Evolutionary conservation across 1,139 yeast species (phyloP), one percentile per base, ranked within the genome.

Genomic region (Saccharomyces hybrid): DNA sequence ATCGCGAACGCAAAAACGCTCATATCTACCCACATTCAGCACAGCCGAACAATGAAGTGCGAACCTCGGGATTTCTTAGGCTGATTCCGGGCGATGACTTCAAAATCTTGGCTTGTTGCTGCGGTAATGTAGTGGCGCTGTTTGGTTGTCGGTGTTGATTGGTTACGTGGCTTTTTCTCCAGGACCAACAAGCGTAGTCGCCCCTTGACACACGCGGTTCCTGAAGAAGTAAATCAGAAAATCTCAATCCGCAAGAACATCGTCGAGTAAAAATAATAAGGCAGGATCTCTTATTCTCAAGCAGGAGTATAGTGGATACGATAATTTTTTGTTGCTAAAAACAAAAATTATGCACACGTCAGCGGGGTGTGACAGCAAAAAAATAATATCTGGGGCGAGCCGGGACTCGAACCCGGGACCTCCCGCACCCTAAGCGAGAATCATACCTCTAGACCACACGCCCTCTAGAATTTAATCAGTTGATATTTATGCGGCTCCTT

Each of bases 391-490:
- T 48, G 71, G 71, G 71, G 69, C 69, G 68, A 65, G 70, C 71
- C 71, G 71, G 71, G 71, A 68, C 65, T 69, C 71, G 71, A 69
- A 68, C 71, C 71, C 71, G 71, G 72, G 72, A 68, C 71, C 71
- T 67, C 70, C 71, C 71, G 72, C 72, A 68, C 71, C 71, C 71
- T 65, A 66, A 68, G 72, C 72, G 72, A 63, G 60, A 67, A 68
- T 68, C 72, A 68, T 68, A 68, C 72, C 72, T 67, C 72, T 68
- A 68, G 72, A 68, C 72, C 71, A 68, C 71, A 65, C 69, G 69
- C 70, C 72, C 72, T 55, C 11, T 38, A 16, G 44, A 16, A 16
- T 16, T 16, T 38, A 24, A 4, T 24, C 26, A 1, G 26, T 24
- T 24, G 5, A 4, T 4, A 4, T 24, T 24, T 24, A 5, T 24